These are phyloP conservation scores for Arthrobotrys megalospora DNA, from an alignment of 2,329 filamentous ascomycete genomes.

Conservation along the genomic window DNA sequence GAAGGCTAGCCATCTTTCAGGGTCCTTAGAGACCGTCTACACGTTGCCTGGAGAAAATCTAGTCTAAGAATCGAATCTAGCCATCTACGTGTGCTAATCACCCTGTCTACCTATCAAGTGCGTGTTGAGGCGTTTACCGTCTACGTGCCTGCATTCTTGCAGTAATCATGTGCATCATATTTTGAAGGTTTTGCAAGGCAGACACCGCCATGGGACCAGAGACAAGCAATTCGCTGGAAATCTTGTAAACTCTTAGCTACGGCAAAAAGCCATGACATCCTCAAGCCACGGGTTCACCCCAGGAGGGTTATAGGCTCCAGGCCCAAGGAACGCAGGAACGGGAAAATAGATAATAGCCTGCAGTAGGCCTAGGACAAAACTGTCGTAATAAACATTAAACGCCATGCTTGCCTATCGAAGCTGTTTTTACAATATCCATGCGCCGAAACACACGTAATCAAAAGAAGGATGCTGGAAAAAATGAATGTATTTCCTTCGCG, in stretches of 20 bases:
- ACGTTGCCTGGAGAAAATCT: neutral
- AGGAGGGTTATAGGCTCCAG: neutral
- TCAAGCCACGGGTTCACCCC: slow-evolving; percentile 1
- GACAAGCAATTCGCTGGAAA: slow-evolving; percentile 25
- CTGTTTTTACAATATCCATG: slow-evolving; percentile 32
- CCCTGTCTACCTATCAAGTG: no score
- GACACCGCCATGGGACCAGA: neutral
- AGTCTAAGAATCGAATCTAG: no score
- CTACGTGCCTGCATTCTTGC: neutral
- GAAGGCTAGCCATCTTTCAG: neutral
- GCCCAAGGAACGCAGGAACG: slow-evolving; percentile 2
- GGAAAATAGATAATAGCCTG: slow-evolving; percentile 26
- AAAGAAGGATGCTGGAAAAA: neutral
- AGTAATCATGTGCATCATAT: neutral
- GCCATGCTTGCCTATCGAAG: slow-evolving; percentile 18
- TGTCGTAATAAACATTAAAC: slow-evolving; percentile 13
- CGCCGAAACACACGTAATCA: slow-evolving; percentile 4
- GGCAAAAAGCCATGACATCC: neutral
- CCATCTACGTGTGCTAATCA: no score
- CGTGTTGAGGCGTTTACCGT: no score
- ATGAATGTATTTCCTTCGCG: neutral
- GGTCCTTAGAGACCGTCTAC: neutral
- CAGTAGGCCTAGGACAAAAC: neutral
- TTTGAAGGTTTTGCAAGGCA: neutral
- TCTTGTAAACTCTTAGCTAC: slow-evolving; percentile 23